Evolutionary conservation across 805 yeast species (phyloP), one percentile per base, ranked within the genome.

Genomic region (Starmerella tilneyi): DNA sequence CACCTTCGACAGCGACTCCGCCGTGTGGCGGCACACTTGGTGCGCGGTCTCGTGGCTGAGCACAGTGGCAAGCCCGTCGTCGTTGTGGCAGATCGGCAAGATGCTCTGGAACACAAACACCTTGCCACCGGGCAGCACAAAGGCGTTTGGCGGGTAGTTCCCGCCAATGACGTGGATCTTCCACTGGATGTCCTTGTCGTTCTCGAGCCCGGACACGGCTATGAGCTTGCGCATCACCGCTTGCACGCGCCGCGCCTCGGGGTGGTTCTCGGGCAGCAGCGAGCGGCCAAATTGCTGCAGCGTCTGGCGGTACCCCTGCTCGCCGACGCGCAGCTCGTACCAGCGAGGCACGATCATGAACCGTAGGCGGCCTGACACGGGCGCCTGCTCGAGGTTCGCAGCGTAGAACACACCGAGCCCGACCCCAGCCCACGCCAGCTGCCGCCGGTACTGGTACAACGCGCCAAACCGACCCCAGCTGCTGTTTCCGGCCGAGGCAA

Each of bases 11-110:
- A 89, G 58, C 54, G 80, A 79, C 59, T 92, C 99, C 39, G 81
- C 78, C 6, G 92, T 76, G 60, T 92, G 98, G 48, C 94, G 78
- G 8, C 96, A 96, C 53, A 92, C 68, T 61, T 86, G 94, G 65
- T 92, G 98, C 0, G 96, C 88, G 45, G 88, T 74, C 57, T 92
- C 99, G 61, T 92, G 99, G 0, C 94, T 70, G 37, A 92, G 66
- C 2, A 92, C 96, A 0, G 97, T 86, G n/a, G 97, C 97, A 36
- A 92, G 64, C 2, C 96, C 96, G 60, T 85, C 94, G 43, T 85
- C 94, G 58, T 83, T 78, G 21, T 67, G 65, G 61, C 94, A 80
- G 24, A 92, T 75, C 1, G 83, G 81, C 38, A 92, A 60, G 32
- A 92, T 84, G 9, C 83, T 75, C 37, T 80, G 71, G 58, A 83